Base-by-base conservation (phyloP, 257 asterid species). In the Linaria vulgaris region DNA sequence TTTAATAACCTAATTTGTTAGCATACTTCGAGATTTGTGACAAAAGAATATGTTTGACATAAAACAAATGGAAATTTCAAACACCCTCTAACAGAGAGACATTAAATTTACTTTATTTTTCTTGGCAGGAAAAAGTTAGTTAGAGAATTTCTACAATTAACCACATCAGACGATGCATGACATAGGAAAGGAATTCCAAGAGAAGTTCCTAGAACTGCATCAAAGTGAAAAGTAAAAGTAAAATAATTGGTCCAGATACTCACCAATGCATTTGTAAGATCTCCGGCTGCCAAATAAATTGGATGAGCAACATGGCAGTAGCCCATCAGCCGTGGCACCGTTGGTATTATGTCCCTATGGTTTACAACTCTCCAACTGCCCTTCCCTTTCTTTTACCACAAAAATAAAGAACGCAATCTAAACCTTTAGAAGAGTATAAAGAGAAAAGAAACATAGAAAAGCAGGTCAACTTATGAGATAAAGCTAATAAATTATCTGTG, bases 261-360 rank as follows among this genome's bases (percentile, higher is more conserved):
- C 69, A 92, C 97, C 72, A 25, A 13, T 17, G 82, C 69, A 54
- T 72, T 78, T 59, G 45, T 64, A 39, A 76, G 76, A 77, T 76
- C 81, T 68, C 91, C 79, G 43, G 96, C 81, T 8, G 82, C 82
- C 75, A 94, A 76, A 87, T 79, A 94, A 71, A 94, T 80, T 5
- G 99, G 99, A 56, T 94, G 96, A 76, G 99, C 97, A 44, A 94
- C 96, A 64, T 94, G 99, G 76, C 96, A 90, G 74, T 94, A 90
- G 73, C 99, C 99, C 99, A 94, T 90, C 76, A 94, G 73, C 49
- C 96, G 96, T 23, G 99, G 99, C 64, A 94, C 97, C 23, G 99
- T 90, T 56, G 99, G 97, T 75, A 94, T 94, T 67, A 90, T 94
- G 84, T 94, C 99, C 70, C 99, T 72, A 61, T 87, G 97, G 78